phyloP scores from a whole-genome alignment of 768 basidiomycete genomes.

The Termitomyces sp. region DNA sequence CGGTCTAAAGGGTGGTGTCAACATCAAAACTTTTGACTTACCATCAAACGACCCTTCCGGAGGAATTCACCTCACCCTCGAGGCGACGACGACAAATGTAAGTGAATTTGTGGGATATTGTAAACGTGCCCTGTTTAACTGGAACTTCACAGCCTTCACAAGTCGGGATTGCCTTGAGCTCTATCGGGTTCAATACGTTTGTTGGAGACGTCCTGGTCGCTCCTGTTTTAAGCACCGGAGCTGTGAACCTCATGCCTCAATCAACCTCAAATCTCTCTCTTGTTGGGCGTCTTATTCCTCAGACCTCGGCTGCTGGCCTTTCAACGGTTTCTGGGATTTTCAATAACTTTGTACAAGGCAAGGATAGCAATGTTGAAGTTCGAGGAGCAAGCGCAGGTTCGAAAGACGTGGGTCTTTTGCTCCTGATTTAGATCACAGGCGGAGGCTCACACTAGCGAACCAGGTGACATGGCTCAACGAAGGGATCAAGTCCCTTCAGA shows the following conservation, averaged over 20 bases:
- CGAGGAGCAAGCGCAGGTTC: conserved; percentile 55
- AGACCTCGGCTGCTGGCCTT: conserved; percentile 45
- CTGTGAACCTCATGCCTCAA: conserved; percentile 49
- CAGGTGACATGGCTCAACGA: conserved; percentile 71
- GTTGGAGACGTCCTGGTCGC: conserved; percentile 51
- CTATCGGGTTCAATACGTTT: conserved; percentile 57
- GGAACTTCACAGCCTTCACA: conserved; percentile 51
- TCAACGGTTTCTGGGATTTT: conserved; percentile 58
- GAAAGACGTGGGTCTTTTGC: conserved; percentile 36
- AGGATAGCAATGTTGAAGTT: conserved; percentile 53
- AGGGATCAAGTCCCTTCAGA: conserved; percentile 56
- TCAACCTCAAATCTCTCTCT: conserved; percentile 48
- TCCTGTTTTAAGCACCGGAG: conserved; percentile 41
- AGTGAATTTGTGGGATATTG: conserved; percentile 13
- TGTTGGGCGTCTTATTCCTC: conserved; percentile 60
- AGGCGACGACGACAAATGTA: conserved; percentile 56
- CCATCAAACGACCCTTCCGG: conserved; percentile 67
- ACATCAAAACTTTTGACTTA: conserved; percentile 62
- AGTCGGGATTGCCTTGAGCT: conserved; percentile 61
- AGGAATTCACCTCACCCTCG: conserved; percentile 61
- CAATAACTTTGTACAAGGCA: conserved; percentile 66
- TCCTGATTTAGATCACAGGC: not conserved
- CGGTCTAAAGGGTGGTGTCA: conserved; percentile 54
- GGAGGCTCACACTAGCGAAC: not conserved
- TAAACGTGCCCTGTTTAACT: not conserved